Evolutionary conservation across 2,329 filamentous ascomycete genomes (phyloP).

Genomic region (Ceratocystiopsis minuta): DNA sequence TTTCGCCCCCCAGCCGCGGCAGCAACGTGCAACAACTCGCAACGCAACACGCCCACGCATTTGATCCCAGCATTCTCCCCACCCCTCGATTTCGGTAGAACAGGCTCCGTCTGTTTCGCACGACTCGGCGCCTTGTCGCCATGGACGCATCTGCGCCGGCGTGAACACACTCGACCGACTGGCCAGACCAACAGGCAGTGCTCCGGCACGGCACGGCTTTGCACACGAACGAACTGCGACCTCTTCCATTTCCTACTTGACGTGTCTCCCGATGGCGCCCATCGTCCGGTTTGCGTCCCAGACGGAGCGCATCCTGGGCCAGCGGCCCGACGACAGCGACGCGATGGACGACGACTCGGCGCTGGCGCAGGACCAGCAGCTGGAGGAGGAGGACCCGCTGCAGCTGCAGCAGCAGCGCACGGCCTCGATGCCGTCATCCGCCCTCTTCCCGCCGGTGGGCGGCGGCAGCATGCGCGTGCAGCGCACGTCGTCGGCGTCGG

Average conservation of each 20-base stretch:
- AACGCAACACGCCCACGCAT: no score
- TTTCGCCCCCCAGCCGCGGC: no score
- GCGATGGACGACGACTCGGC: conserved; percentile 20
- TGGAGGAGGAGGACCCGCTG: no score
- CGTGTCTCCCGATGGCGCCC: background rate
- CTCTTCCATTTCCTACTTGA: no score
- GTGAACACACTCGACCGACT: background rate
- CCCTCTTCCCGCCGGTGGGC: conserved; percentile 21
- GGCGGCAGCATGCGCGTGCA: conserved; percentile 25
- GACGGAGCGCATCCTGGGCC: background rate
- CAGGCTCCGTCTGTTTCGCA: background rate
- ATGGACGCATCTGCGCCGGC: conserved; percentile 5
- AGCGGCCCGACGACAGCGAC: no score
- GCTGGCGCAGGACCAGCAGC: background rate
- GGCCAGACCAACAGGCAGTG: background rate
- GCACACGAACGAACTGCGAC: background rate
- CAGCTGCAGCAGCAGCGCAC: conserved; percentile 24
- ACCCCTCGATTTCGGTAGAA: no score
- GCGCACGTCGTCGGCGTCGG: conserved; percentile 12
- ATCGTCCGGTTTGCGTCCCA: background rate
- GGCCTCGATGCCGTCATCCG: conserved; percentile 26
- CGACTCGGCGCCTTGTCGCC: background rate
- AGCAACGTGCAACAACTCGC: no score
- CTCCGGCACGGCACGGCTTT: background rate
- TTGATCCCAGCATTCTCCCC: background rate